phyloP scores from a whole-genome alignment of 371 early-diverging fungal species.

The Apophysomyces sp. region DNA sequence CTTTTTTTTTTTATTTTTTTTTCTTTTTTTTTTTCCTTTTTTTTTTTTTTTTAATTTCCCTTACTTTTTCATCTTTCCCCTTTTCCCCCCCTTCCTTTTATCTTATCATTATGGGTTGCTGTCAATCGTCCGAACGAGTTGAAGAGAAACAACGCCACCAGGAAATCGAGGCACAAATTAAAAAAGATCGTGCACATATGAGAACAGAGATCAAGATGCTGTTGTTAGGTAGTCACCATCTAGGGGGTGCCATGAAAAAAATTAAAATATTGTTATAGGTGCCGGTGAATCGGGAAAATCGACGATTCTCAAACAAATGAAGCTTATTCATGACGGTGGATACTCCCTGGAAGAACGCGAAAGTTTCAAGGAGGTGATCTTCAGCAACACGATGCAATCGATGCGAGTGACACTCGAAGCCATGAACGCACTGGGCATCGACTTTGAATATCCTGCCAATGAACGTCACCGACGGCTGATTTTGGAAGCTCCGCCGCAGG shows the following conservation, averaged over 20 bases:
- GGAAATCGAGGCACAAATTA: conserved; percentile 85
- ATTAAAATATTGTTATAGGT: conserved; percentile 63
- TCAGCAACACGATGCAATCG: conserved; percentile 92
- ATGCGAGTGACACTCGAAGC: conserved; percentile 94
- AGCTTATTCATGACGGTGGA: conserved; percentile 91
- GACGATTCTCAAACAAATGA: conserved; percentile 97
- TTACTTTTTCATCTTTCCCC: conserved; percentile 1
- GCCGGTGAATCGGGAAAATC: conserved; percentile 98
- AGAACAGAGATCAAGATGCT: conserved; percentile 93
- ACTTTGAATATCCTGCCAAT: conserved; percentile 59
- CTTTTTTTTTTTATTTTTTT: conserved; percentile 8
- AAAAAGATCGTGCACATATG: conserved; percentile 70
- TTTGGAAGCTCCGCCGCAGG: conserved; percentile 76
- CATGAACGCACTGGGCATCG: conserved; percentile 81
- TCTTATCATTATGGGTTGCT: conserved; percentile 76
- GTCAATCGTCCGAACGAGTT: conserved; percentile 75
- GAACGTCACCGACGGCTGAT: conserved; percentile 50
- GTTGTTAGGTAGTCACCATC: conserved; percentile 66
- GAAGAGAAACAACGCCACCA: conserved; percentile 78
- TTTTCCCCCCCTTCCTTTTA: conserved; percentile 1
- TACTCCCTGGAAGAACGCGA: conserved; percentile 86
- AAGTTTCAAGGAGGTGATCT: conserved; percentile 92
- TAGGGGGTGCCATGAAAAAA: conserved; percentile 33
- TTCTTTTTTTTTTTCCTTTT: conserved; percentile 4
- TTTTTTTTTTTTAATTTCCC: too few species aligned